Percentiles rank a stretch among this genome's conserved stretches.
phyloP scores from a whole-genome alignment of 768 basidiomycete genomes.

The Termitomyces bulborhizus region DNA sequence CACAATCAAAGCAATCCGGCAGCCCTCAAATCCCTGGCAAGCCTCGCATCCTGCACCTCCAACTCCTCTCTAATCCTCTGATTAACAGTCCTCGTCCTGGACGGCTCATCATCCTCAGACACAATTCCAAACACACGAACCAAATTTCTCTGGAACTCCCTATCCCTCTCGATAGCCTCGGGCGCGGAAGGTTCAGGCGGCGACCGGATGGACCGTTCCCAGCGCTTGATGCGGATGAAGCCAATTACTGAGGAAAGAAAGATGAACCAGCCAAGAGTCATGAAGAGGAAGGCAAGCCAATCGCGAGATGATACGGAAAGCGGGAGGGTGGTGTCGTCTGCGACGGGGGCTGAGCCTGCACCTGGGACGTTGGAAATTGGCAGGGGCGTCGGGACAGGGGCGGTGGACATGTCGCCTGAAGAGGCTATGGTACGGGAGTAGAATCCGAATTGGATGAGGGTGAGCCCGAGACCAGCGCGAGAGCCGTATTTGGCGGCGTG shows the following conservation, averaged over 20 bases:
- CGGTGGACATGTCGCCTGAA: neutral
- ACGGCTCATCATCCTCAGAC: slow-evolving; percentile 23
- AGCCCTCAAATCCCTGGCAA: slow-evolving; percentile 42
- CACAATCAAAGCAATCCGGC: slow-evolving; percentile 46
- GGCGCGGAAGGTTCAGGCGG: slow-evolving; percentile 29
- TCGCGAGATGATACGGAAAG: slow-evolving; percentile 52
- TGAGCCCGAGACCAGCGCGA: neutral
- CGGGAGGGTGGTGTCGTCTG: slow-evolving; percentile 27
- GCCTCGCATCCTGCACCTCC: slow-evolving; percentile 34
- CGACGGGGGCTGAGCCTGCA: slow-evolving; percentile 32
- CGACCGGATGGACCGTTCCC: slow-evolving; percentile 67
- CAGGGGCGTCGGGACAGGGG: neutral
- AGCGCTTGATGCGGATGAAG: slow-evolving; percentile 81
- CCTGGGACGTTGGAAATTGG: neutral
- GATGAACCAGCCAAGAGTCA: slow-evolving; percentile 93
- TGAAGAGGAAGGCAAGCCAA: slow-evolving; percentile 88
- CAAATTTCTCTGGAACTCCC: slow-evolving; percentile 43
- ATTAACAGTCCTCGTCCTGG: neutral
- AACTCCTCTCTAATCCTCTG: neutral
- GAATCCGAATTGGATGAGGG: slow-evolving; percentile 85
- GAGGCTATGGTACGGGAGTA: slow-evolving; percentile 38
- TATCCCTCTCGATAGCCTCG: slow-evolving; percentile 47
- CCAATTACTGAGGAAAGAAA: slow-evolving; percentile 78
- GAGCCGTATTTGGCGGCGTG: slow-evolving; percentile 92
- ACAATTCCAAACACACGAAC: slow-evolving; percentile 45